Percentiles rank a stretch among this genome's conserved stretches.
Conservation (phyloP, 129 eudicot species). For the Apium graveolens region DNA sequence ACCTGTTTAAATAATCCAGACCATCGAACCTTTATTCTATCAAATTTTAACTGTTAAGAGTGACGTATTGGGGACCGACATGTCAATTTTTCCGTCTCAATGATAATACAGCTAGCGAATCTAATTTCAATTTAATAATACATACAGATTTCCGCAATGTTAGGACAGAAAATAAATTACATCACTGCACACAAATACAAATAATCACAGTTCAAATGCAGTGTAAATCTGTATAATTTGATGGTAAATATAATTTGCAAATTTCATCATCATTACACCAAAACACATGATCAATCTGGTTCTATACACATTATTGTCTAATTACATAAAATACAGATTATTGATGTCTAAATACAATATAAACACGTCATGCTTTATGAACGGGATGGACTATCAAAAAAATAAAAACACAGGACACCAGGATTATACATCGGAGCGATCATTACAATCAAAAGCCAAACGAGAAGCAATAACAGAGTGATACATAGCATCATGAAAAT, state of each 20-base stretch:
- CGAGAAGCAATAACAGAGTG: slow-evolving; percentile 89
- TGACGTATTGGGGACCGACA: background rate
- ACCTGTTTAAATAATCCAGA: background rate
- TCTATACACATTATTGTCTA: background rate
- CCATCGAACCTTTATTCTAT: background rate
- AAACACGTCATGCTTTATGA: background rate
- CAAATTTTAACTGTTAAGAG: background rate
- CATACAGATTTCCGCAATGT: too few relatives aligned
- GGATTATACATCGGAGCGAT: slow-evolving; percentile 16
- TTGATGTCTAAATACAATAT: background rate
- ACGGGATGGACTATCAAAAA: too few relatives aligned
- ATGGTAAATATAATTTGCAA: too few relatives aligned
- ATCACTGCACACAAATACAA: too few relatives aligned
- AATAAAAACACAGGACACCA: background rate
- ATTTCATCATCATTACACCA: too few relatives aligned
- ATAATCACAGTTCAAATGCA: too few relatives aligned
- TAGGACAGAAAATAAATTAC: too few relatives aligned
- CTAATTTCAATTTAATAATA: too few relatives aligned
- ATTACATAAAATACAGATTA: background rate
- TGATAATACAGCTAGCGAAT: background rate
- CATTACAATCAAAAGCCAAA: slow-evolving; percentile 65
- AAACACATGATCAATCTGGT: too few relatives aligned
- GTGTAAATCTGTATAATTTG: too few relatives aligned
- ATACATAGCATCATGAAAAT: slow-evolving; percentile 81
- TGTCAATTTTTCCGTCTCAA: too few relatives aligned